phyloP scores from a whole-genome alignment of 331 rosid genomes.

The Phaseolus coccineus region DNA sequence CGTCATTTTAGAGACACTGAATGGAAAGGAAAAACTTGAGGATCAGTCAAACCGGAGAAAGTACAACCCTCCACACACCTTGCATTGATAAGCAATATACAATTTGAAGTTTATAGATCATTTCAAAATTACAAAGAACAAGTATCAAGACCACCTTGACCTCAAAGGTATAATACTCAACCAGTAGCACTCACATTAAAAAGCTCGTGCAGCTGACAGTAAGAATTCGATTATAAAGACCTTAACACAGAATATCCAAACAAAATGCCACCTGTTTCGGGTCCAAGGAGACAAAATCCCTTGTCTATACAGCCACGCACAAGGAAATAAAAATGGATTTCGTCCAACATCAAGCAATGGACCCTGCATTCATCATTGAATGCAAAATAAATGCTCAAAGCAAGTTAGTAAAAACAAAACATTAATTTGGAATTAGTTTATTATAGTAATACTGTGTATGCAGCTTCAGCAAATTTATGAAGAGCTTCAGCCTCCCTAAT shows the following conservation, averaged over 20 bases:
- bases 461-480: conserved; percentile 96
- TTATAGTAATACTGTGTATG: conserved; percentile 74
- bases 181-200: not conserved
- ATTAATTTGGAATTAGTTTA: conserved; percentile 12
- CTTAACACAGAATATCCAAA: conserved; percentile 51
- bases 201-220: not conserved
- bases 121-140: conserved; percentile 15
- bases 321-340: conserved; percentile 79
- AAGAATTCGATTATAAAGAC: conserved; percentile 31
- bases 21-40: conserved; percentile 2
- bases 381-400: conserved; percentile 32
- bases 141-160: conserved; percentile 7
- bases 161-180: conserved; percentile 19
- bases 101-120: not conserved
- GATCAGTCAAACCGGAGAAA: conserved; percentile 23
- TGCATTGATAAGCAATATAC: no score
- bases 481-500: conserved; percentile 83
- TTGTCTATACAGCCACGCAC: conserved; percentile 90
- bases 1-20: conserved; percentile 28
- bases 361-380: conserved; percentile 77
- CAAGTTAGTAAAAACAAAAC: conserved; percentile 21
- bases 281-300: conserved; percentile 89
- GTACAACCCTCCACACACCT: not conserved
- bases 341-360: conserved; percentile 94
- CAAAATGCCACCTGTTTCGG: conserved; percentile 72